Conservation (phyloP, 805 yeast species). For the Zygotorulaspora sp. region DNA sequence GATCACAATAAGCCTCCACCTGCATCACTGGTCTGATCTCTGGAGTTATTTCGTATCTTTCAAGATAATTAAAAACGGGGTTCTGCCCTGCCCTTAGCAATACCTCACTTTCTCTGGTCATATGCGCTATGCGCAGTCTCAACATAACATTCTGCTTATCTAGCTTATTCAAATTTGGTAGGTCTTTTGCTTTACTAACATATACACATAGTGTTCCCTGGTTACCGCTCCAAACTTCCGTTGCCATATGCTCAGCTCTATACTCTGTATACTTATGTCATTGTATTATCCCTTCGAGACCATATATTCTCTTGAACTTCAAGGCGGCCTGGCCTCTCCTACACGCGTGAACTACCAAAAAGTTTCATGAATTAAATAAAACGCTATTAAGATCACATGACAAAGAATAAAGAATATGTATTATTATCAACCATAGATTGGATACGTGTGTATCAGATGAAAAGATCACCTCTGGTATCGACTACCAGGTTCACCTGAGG, state of each 20-base stretch:
- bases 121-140: slow-evolving; percentile 72
- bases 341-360: no score
- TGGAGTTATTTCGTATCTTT: slow-evolving; percentile 60
- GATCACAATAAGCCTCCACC: slow-evolving; percentile 61
- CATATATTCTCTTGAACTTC: no score
- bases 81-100: slow-evolving; percentile 90
- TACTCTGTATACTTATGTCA: background rate
- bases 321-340: no score
- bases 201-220: slow-evolving; percentile 64
- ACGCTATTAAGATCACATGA: slow-evolving; percentile 1
- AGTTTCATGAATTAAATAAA: no score
- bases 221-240: slow-evolving; percentile 30
- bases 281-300: background rate
- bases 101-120: slow-evolving; percentile 72
- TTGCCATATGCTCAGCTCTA: slow-evolving; percentile 24
- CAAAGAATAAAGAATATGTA: no score
- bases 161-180: slow-evolving; percentile 78
- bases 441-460: no score
- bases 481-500: slow-evolving; percentile 12
- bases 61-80: slow-evolving; percentile 80
- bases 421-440: no score
- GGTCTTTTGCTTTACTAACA: slow-evolving; percentile 74
- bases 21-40: slow-evolving; percentile 60
- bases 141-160: slow-evolving; percentile 95
- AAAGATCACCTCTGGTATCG: slow-evolving; percentile 21